Conservation (phyloP, 164 flowering plant genomes). For the Vitis vinifera region DNA sequence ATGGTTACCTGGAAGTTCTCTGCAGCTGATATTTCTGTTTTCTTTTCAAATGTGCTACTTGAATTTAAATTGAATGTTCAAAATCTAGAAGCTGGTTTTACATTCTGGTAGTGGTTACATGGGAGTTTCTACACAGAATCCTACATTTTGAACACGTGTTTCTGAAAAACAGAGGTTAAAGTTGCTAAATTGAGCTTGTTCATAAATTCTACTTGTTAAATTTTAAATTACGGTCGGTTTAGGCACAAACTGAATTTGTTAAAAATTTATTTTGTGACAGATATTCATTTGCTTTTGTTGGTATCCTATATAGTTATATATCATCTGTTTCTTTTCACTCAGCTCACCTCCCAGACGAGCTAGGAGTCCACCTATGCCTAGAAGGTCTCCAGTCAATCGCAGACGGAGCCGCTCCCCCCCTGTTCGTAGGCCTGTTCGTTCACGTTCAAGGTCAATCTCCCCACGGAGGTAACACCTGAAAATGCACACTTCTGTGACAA, state of each 20-base stretch:
- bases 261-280: neutral
- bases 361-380: slow-evolving; percentile 89
- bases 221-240: too few relatives aligned
- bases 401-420: slow-evolving; percentile 97
- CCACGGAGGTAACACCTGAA: slow-evolving; percentile 67
- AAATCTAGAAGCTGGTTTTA: too few relatives aligned
- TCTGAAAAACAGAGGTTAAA: too few relatives aligned
- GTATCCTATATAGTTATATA: neutral
- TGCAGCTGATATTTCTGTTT: too few relatives aligned
- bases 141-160: too few relatives aligned
- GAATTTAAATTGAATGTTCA: too few relatives aligned
- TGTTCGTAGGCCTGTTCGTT: slow-evolving; percentile 72
- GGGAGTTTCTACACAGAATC: too few relatives aligned
- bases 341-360: slow-evolving; percentile 85
- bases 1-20: too few relatives aligned
- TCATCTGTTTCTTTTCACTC: slow-evolving; percentile 8
- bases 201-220: too few relatives aligned
- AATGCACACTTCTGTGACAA: neutral
- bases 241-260: neutral
- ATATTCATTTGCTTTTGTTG: neutral
- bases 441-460: slow-evolving; percentile 77
- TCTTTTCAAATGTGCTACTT: too few relatives aligned
- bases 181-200: too few relatives aligned
- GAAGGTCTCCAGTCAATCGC: slow-evolving; percentile 80
- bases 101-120: too few relatives aligned